Percentiles rank a stretch among this genome's conserved stretches.
Conservation (phyloP, 2,329 filamentous ascomycete genomes). For the Dactylellina haptotyla region DNA sequence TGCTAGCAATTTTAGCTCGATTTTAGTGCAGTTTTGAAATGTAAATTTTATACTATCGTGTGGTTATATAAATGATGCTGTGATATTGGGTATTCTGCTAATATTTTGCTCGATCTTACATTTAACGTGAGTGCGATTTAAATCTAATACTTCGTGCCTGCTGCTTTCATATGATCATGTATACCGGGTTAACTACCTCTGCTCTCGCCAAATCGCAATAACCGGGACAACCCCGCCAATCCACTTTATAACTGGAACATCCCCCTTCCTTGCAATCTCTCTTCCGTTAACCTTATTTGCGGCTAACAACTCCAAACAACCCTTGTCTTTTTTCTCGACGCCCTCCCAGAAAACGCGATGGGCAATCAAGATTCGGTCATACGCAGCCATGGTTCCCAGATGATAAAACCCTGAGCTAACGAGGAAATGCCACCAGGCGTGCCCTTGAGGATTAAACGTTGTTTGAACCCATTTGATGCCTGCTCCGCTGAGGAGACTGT, state of each 20-base stretch:
- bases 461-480: slow-evolving; percentile 25
- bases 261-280: slow-evolving; percentile 23
- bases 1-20: too few relatives aligned
- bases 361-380: slow-evolving; percentile 28
- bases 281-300: slow-evolving; percentile 21
- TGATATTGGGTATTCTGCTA: too few relatives aligned
- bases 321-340: slow-evolving; percentile 23
- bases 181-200: background rate
- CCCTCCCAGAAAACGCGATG: slow-evolving; percentile 41
- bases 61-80: too few relatives aligned
- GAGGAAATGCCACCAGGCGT: slow-evolving; percentile 49
- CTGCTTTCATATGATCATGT: background rate
- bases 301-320: slow-evolving; percentile 33
- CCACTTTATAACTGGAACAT: slow-evolving; percentile 43
- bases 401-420: slow-evolving; percentile 49
- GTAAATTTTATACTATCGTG: too few relatives aligned
- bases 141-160: too few relatives aligned
- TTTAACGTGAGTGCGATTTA: background rate
- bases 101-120: too few relatives aligned
- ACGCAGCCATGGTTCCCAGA: slow-evolving; percentile 22
- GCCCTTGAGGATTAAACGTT: slow-evolving; percentile 46
- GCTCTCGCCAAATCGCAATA: slow-evolving; percentile 31
- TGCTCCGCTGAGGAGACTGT: background rate
- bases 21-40: too few relatives aligned
- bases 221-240: slow-evolving; percentile 29